Conservation (phyloP, 192 early-diverging fungal species). For the Coemansia sp. region DNA sequence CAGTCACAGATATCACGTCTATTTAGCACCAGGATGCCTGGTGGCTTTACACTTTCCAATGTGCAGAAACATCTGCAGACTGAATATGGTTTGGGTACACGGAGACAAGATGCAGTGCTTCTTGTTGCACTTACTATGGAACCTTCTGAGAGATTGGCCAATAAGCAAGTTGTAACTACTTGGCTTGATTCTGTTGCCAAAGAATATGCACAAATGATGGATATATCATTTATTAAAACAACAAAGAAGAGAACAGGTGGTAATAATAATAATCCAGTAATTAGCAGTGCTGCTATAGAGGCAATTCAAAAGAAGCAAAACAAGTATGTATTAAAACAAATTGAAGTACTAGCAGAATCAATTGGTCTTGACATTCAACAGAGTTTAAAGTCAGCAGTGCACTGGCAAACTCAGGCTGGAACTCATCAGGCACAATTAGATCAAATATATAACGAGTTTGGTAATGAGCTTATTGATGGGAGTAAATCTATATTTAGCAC, state of each 20-base stretch:
- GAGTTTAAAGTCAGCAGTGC: conserved; percentile 62
- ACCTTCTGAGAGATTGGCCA: conserved; percentile 71
- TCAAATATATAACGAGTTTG: conserved; percentile 76
- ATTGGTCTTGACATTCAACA: conserved; percentile 73
- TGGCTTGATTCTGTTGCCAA: conserved; percentile 72
- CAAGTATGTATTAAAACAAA: conserved; percentile 72
- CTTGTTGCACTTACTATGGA: conserved; percentile 80
- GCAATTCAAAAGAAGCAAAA: conserved; percentile 71
- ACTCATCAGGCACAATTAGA: conserved; percentile 76
- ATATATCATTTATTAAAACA: conserved; percentile 56
- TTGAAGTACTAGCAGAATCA: conserved; percentile 81
- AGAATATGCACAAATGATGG: conserved; percentile 71
- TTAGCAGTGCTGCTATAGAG: conserved; percentile 89
- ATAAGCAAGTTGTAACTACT: conserved; percentile 9
- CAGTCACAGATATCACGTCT: conserved; percentile 72
- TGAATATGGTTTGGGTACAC: conserved; percentile 76
- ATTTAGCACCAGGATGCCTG: conserved; percentile 87
- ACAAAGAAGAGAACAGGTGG: background rate
- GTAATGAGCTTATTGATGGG: conserved; percentile 74
- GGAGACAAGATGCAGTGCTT: conserved; percentile 70
- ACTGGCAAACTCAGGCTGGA: conserved; percentile 56
- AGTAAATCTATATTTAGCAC: conserved; percentile 74
- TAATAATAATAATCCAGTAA: conserved; percentile 51
- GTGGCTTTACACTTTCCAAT: conserved; percentile 76
- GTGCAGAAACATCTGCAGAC: conserved; percentile 67